phyloP scores from a whole-genome alignment of 1,139 yeast species.

The Zygosaccharomyces sapae region DNA sequence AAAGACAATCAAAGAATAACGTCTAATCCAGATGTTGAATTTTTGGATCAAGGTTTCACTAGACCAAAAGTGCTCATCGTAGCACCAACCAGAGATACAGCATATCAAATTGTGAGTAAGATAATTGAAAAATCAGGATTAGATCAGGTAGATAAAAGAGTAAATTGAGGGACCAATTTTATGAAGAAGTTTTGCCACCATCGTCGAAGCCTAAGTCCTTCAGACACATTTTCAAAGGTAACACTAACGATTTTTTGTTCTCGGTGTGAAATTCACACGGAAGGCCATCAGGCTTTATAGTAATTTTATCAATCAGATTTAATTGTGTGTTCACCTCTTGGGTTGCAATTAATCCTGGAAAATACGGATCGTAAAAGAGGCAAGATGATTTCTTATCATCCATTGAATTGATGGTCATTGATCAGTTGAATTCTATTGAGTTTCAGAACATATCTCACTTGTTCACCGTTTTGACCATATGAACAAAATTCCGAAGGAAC shows the following conservation, averaged over 20 bases:
- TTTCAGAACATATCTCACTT: slow-evolving; percentile 95
- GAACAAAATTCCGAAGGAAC: slow-evolving; percentile 72
- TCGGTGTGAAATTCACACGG: slow-evolving; percentile 86
- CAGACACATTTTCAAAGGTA: slow-evolving; percentile 74
- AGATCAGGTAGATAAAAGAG: slow-evolving; percentile 77
- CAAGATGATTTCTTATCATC: slow-evolving; percentile 78
- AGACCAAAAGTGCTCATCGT: slow-evolving; percentile 83
- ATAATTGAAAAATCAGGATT: slow-evolving; percentile 61
- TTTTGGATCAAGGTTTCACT: slow-evolving; percentile 91
- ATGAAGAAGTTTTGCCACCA: slow-evolving; percentile 47
- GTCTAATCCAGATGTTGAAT: slow-evolving; percentile 45
- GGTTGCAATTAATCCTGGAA: slow-evolving; percentile 68
- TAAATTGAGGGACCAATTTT: slow-evolving; percentile 69
- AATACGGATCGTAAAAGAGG: slow-evolving; percentile 52
- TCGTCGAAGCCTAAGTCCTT: slow-evolving; percentile 78
- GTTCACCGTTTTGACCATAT: slow-evolving; percentile 60
- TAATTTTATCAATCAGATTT: slow-evolving; percentile 78
- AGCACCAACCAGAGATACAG: slow-evolving; percentile 79
- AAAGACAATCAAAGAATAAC: slow-evolving; percentile 65
- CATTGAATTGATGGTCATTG: slow-evolving; percentile 74
- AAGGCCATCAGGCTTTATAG: slow-evolving; percentile 81
- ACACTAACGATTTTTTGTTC: slow-evolving; percentile 86
- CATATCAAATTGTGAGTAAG: slow-evolving; percentile 61
- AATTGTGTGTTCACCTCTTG: slow-evolving; percentile 87
- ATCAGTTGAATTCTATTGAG: slow-evolving; percentile 79